phyloP scores from a whole-genome alignment of 768 basidiomycete genomes.

The Auricularia cornea region DNA sequence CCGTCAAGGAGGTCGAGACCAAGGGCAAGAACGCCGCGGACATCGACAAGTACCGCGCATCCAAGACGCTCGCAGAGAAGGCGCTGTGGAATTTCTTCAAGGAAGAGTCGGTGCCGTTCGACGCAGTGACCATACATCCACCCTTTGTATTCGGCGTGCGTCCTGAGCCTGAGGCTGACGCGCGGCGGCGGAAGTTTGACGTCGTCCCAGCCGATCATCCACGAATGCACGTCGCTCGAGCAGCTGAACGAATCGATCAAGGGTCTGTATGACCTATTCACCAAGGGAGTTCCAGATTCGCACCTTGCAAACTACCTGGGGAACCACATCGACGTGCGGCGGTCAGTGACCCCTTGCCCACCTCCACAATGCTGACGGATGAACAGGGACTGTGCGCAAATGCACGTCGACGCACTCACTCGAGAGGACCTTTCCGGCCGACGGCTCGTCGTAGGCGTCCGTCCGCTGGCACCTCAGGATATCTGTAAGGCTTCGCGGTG shows the following conservation, averaged over 20 bases:
- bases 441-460: not conserved
- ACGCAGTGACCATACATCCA: conserved; percentile 16
- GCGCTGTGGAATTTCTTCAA: conserved; percentile 8
- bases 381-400: not conserved
- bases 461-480: not conserved
- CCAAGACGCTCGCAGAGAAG: conserved; percentile 9
- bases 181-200: not conserved
- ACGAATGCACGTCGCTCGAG: not conserved
- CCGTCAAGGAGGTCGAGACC: conserved; percentile 13
- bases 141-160: conserved; percentile 9
- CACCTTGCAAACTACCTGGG: not conserved
- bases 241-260: not conserved
- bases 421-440: not conserved
- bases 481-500: not conserved
- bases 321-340: not conserved
- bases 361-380: too few relatives aligned
- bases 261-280: too few relatives aligned
- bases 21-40: conserved; percentile 12
- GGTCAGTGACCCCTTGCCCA: not conserved
- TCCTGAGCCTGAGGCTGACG: not conserved
- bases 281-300: too few relatives aligned
- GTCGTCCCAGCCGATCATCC: not conserved
- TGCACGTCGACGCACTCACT: not conserved
- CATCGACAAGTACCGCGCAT: conserved; percentile 14
- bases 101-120: conserved; percentile 10